Evolutionary conservation across 2,329 filamentous ascomycete species (phyloP).

Genomic region (Monilinia polystroma): DNA sequence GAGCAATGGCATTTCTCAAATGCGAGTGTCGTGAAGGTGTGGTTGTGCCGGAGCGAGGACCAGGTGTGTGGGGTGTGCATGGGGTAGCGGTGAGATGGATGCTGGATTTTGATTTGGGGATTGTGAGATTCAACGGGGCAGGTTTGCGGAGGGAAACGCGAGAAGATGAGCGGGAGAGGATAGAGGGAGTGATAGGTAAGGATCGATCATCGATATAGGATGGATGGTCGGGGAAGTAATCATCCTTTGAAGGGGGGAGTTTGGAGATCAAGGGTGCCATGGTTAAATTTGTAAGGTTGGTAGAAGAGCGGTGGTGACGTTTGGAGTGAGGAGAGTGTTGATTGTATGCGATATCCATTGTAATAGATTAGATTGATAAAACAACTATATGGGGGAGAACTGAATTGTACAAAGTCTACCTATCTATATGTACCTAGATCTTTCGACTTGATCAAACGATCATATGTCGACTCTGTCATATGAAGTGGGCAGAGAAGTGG

Average conservation of each 20-base stretch:
- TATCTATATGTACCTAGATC: neutral
- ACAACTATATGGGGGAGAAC: too few species aligned
- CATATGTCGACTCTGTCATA: neutral
- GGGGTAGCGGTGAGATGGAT: conserved; percentile 48
- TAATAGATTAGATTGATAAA: conserved; percentile 1
- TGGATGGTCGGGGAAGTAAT: conserved; percentile 45
- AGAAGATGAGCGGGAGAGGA: conserved; percentile 58
- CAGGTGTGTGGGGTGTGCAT: conserved; percentile 14
- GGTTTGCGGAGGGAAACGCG: conserved; percentile 47
- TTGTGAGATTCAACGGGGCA: conserved; percentile 29
- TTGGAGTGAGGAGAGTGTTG: conserved; percentile 57
- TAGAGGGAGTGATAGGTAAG: conserved; percentile 62
- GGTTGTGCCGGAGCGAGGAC: conserved; percentile 34
- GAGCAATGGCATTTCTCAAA: conserved; percentile 30
- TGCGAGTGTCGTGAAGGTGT: conserved; percentile 29
- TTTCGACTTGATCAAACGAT: neutral
- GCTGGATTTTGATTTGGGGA: conserved; percentile 63
- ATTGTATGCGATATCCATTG: conserved; percentile 61
- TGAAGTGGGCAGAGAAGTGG: conserved; percentile 8
- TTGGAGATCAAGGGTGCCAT: conserved; percentile 64
- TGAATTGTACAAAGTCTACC: neutral
- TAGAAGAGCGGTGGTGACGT: conserved; percentile 58
- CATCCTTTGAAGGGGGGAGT: conserved; percentile 56
- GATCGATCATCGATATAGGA: conserved; percentile 64
- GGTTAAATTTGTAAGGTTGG: conserved; percentile 58